A percentile compares a stretch with the other conserved stretches of the same genome.
These are phyloP conservation scores for Nannochloropsis limnetica DNA, from an alignment of 352 stramenopile species.

Conservation along the genomic window DNA sequence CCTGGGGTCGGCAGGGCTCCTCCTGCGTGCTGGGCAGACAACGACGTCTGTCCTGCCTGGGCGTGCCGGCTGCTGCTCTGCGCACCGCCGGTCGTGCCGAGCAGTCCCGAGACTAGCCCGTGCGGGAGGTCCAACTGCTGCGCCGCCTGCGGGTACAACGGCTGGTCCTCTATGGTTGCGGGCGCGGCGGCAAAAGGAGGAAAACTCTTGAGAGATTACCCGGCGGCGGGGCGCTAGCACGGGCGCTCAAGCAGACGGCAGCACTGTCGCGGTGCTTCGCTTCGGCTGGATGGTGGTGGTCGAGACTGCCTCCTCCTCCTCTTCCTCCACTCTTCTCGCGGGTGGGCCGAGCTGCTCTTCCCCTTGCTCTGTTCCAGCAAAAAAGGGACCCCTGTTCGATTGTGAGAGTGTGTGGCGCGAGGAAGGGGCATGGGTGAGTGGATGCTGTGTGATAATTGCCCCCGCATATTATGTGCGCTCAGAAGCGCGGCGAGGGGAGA, in stretches of 20 bases:
- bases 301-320: neutral
- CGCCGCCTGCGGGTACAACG: constrained; percentile 22
- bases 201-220: neutral
- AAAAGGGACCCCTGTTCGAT: neutral
- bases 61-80: neutral
- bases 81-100: neutral
- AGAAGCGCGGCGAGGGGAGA: neutral
- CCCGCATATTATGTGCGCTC: neutral
- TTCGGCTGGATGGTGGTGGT: neutral
- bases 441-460: neutral
- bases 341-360: neutral
- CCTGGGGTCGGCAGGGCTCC: neutral
- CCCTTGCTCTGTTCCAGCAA: neutral
- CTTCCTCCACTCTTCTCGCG: neutral
- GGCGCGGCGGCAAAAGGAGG: neutral
- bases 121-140: constrained; percentile 32
- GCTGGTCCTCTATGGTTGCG: constrained; percentile 33
- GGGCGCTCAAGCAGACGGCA: neutral
- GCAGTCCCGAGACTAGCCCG: constrained; percentile 19
- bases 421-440: neutral
- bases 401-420: neutral
- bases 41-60: neutral
- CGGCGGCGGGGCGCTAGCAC: neutral
- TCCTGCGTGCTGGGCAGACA: neutral
- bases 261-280: neutral